Evolutionary conservation across 805 yeast genomes (phyloP), one percentile per base, ranked within the genome.

Genomic region (Sugiyamaella smithiae): DNA sequence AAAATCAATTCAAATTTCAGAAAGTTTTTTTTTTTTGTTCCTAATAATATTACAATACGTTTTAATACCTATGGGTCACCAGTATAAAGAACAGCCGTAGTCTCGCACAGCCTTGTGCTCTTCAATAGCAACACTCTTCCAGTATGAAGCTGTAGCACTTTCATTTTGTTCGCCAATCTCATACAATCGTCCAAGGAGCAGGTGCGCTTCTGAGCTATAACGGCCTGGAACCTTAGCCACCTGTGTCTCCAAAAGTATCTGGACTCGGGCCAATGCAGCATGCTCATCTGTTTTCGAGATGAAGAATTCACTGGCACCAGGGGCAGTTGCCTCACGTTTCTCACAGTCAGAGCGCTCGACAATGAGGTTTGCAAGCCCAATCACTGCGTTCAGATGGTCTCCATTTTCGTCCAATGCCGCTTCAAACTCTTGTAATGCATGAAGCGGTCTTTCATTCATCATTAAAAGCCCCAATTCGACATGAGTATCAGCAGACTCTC

Each of bases 381-480:
- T 55, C 12, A 80, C 65, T 1, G 83, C 78, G 25, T 71, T 72
- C 5, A 77, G 68, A 56, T 80, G 77, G 33, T 70, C 69, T n/a
- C 69, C 70, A 31, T 67, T 64, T 48, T 70, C 64, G 53, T 80
- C 83, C 37, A 84, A 63, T 14, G 84, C 82, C 16, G 73, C 68
- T 61, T 87, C 93, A 59, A 80, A 80, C 58, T 82, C 85, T 50
- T 77, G 77, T 43, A 84, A 63, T 2, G 93, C 78, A 29, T 67
- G 70, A 29, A 74, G 61, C 45, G 73, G 75, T 22, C 75, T 62
- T 20, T 72, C 57, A 17, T 69, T 70, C 4, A 47, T 23, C 2
- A 75, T 67, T 49, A 77, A 63, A 38, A 71, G 65, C 1, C 83
- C 84, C 41, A 76, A 64, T 51, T 74, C 69, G 5, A 80, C 72